A percentile compares a stretch with the other conserved stretches of the same genome.
Conservation (phyloP, 1,284 basidiomycete genomes). For the Ceratobasidium theobromae region DNA sequence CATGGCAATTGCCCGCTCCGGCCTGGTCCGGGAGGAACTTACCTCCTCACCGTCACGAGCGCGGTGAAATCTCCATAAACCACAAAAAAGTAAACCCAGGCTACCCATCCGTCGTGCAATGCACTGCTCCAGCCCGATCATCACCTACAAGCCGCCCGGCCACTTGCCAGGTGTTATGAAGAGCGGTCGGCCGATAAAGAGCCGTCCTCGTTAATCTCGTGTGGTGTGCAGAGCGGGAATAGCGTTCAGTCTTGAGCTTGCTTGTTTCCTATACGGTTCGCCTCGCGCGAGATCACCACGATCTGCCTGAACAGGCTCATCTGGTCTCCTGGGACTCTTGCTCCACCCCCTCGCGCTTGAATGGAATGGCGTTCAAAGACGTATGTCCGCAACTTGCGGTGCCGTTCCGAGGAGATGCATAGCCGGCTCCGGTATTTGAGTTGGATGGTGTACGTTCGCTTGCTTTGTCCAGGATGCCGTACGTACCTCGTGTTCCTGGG, state of each 20-base stretch:
- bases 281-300: not conserved
- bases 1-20: not conserved
- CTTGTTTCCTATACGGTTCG: not conserved
- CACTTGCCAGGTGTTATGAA: no score
- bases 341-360: not conserved
- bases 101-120: not conserved
- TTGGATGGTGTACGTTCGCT: not conserved
- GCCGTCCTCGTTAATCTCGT: not conserved
- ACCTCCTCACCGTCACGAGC: not conserved
- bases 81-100: not conserved
- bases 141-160: not conserved
- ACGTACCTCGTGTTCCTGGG: not conserved
- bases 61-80: not conserved
- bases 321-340: not conserved
- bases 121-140: not conserved
- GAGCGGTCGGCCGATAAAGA: not conserved
- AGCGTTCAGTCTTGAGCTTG: no score
- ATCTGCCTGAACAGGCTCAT: not conserved
- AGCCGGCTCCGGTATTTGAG: not conserved
- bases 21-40: not conserved
- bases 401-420: not conserved
- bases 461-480: not conserved
- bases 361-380: no score
- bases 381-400: no score
- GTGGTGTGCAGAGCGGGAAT: no score